A percentile compares a stretch with the other conserved stretches of the same genome.
Conservation (phyloP, 73 alveolate genomes). For the Paramecium pentaurelia region DNA sequence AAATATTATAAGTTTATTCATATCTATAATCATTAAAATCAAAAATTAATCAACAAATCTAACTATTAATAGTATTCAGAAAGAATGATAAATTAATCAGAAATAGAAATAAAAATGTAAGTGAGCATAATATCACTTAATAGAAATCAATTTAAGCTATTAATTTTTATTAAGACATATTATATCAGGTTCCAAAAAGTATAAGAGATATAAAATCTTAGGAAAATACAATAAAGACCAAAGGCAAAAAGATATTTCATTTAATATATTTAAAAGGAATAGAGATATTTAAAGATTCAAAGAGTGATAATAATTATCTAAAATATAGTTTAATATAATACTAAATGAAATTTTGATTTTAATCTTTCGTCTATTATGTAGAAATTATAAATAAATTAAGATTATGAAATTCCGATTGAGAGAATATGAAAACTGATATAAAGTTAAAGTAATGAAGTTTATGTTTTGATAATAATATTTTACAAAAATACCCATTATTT, state of each 20-base stretch:
- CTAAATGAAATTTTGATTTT: conserved; percentile 33
- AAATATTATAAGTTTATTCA: not conserved
- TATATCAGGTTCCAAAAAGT: too few relatives aligned
- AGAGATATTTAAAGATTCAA: not conserved
- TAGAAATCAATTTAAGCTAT: too few relatives aligned
- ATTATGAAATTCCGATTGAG: conserved; percentile 31
- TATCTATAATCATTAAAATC: not conserved
- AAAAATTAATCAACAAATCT: not conserved
- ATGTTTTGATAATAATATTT: conserved; percentile 26
- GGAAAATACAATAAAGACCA: too few relatives aligned
- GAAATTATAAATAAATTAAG: not conserved
- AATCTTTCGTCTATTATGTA: not conserved
- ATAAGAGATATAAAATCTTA: too few relatives aligned
- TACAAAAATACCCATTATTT: conserved; percentile 12
- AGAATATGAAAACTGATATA: conserved; percentile 31
- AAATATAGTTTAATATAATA: not conserved
- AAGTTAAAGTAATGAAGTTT: conserved; percentile 28
- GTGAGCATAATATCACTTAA: too few relatives aligned
- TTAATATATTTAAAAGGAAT: too few relatives aligned
- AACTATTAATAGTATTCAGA: not conserved
- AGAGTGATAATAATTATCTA: not conserved
- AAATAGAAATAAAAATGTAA: not conserved
- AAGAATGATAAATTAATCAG: not conserved
- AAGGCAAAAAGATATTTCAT: too few relatives aligned
- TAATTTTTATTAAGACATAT: too few relatives aligned